phyloP scores from a whole-genome alignment of 768 basidiomycete species.

The Lyophyllum decastes region DNA sequence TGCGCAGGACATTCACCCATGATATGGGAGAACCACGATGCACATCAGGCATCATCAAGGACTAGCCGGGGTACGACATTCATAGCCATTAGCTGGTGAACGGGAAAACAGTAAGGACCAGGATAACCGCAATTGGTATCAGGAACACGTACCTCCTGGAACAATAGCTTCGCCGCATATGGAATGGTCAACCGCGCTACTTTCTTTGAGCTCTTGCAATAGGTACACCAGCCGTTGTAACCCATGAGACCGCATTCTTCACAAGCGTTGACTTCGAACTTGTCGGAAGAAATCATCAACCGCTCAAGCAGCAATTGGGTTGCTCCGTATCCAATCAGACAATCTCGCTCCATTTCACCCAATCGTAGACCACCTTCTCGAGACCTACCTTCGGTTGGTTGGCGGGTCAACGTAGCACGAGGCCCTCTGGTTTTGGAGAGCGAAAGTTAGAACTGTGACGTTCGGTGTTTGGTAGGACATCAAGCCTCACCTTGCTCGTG shows the following conservation, averaged over 20 bases:
- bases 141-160: constrained; percentile 71
- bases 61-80: constrained; percentile 90
- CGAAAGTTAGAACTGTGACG: constrained; percentile 7
- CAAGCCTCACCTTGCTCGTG: constrained; percentile 78
- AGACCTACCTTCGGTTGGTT: constrained; percentile 97
- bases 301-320: constrained; percentile 95
- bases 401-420: constrained; percentile 92
- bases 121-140: not conserved
- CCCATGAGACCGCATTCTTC: constrained; percentile 94
- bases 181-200: constrained; percentile 96
- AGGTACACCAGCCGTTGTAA: constrained; percentile 95
- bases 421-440: constrained; percentile 65
- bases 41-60: constrained; percentile 70
- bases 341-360: constrained; percentile 99
- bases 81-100: constrained; percentile 88
- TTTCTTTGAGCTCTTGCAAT: constrained; percentile 96
- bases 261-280: constrained; percentile 96
- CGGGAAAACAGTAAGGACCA: not conserved
- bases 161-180: constrained; percentile 91
- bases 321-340: constrained; percentile 97
- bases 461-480: constrained; percentile 3
- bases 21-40: not conserved
- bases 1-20: not conserved
- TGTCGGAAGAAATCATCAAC: constrained; percentile 98
- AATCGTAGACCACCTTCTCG: constrained; percentile 96